Evolutionary conservation across 1,284 basidiomycete species (phyloP), one percentile per base, ranked within the genome.

Genomic region (Sanghuangporus baumii): DNA sequence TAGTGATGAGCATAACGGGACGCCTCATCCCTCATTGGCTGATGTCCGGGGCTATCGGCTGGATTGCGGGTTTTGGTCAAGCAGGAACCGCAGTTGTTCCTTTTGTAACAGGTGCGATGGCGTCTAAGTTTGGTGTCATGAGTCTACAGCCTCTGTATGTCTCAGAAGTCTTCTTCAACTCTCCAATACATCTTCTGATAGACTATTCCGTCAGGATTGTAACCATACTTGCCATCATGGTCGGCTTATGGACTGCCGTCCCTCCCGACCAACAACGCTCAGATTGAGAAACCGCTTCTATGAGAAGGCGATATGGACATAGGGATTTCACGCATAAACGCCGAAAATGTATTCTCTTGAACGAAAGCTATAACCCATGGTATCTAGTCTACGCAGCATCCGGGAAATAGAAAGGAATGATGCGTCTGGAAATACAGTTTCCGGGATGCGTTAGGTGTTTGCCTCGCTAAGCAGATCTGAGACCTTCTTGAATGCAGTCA

Each of bases 1-100:
- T 74, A 26, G 64, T 67, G 2, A 69, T 73, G 64, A 69, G 66
- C 31, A 61, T 69, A 11, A 67, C 72, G 1, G 66, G 65, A 7
- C 60, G 59, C 2, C 63, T 71, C 37, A 59, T 74, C 7, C 73
- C 73, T 9, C 62, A 60, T 16, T 69, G 65, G 65, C 66, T 74
- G 9, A 62, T 74, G n/a, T 68, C 71, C 1, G 67, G 65, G 3
- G 56, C 67, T 9, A 66, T 72, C 51, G 69, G 70, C 3, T 74
- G 70, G 69, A 73, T 74, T 37, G 66, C 70, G 3, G 72, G 71
- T 1, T 66, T 73, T 20, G 73, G 70, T 2, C 66, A 69, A 59
- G 62, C 65, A 6, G 71, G 71, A 12, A 63, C 65, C 16, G 70
- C 71, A 1, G 52, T 70, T n/a, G 60, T 72, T 20, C 70, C 71